Conservation (phyloP, 2,329 filamentous ascomycete genomes). For the Colletotrichum sansevieriae region DNA sequence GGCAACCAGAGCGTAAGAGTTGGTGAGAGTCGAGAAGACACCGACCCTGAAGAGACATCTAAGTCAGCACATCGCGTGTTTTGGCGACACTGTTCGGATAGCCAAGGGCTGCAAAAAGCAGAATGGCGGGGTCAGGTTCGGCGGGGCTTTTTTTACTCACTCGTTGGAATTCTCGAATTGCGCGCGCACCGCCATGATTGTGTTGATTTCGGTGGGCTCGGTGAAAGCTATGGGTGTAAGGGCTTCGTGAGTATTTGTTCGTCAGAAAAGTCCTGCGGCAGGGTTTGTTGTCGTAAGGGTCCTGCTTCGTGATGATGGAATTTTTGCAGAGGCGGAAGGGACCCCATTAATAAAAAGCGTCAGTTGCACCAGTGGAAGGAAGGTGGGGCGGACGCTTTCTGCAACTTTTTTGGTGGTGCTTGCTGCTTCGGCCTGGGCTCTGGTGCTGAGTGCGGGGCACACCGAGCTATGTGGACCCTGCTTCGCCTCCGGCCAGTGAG, state of each 20-base stretch:
- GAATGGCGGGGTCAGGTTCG: conserved; percentile 43
- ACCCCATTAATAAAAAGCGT: conserved; percentile 41
- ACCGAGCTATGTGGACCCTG: conserved; percentile 33
- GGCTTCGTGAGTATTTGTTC: conserved; percentile 1
- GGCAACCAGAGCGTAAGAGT: conserved; percentile 95
- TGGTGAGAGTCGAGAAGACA: conserved; percentile 96
- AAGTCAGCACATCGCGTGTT: conserved; percentile 43
- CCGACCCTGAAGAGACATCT: conserved; percentile 77
- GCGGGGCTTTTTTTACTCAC: conserved; percentile 63
- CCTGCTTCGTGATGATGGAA: conserved; percentile 38
- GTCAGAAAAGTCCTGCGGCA: conserved; percentile 1
- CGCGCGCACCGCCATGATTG: conserved; percentile 75
- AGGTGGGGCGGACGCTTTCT: conserved; percentile 32
- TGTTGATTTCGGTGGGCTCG: conserved; percentile 24
- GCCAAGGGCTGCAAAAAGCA: conserved; percentile 19
- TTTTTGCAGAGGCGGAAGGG: conserved; percentile 40
- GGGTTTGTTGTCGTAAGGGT: conserved; percentile 18
- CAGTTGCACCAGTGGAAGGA: conserved; percentile 27
- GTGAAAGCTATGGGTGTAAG: neutral
- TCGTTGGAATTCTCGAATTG: conserved; percentile 94
- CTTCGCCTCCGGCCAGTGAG: conserved; percentile 20
- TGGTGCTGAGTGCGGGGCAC: conserved; percentile 28
- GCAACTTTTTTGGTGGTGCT: conserved; percentile 3
- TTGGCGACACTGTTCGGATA: conserved; percentile 8
- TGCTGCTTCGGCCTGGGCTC: conserved; percentile 14